These are phyloP conservation scores for Lichina pygmaea DNA, from an alignment of 495 filamentous ascomycete genomes.

Conservation along the genomic window DNA sequence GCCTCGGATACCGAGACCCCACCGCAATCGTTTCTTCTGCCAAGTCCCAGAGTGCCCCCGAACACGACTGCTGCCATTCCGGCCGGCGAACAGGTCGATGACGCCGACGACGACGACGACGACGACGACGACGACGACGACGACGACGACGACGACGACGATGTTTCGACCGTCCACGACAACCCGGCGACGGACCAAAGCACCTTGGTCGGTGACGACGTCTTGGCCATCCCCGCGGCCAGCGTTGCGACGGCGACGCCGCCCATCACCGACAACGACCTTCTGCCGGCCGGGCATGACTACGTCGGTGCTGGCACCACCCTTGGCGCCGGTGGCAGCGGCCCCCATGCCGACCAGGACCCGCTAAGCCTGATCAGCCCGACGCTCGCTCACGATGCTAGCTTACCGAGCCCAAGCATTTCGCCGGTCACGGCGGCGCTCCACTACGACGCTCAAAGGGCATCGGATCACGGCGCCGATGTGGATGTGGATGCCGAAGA, in stretches of 20 bases:
- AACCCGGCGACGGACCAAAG: neutral
- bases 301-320: neutral
- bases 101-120: neutral
- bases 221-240: neutral
- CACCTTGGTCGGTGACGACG: neutral
- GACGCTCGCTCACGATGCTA: slow-evolving; percentile 40
- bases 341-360: slow-evolving; percentile 3
- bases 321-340: neutral
- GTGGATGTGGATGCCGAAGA: slow-evolving; percentile 7
- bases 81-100: neutral
- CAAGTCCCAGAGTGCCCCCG: slow-evolving; percentile 9
- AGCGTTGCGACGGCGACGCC: slow-evolving; percentile 10
- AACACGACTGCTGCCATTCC: neutral
- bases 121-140: neutral
- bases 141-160: neutral
- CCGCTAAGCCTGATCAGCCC: slow-evolving; percentile 4
- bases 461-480: slow-evolving; percentile 18
- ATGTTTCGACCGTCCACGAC: neutral
- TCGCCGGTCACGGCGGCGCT: slow-evolving; percentile 74
- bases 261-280: slow-evolving; percentile 13
- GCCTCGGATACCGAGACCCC: too few species aligned
- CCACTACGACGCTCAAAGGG: neutral
- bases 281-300: slow-evolving; percentile 7
- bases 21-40: slow-evolving; percentile 12
- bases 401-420: slow-evolving; percentile 78